A percentile compares a stretch with the other conserved stretches of the same genome.
phyloP scores from a whole-genome alignment of 345 rosid genomes.

The Aquilaria sinensis region DNA sequence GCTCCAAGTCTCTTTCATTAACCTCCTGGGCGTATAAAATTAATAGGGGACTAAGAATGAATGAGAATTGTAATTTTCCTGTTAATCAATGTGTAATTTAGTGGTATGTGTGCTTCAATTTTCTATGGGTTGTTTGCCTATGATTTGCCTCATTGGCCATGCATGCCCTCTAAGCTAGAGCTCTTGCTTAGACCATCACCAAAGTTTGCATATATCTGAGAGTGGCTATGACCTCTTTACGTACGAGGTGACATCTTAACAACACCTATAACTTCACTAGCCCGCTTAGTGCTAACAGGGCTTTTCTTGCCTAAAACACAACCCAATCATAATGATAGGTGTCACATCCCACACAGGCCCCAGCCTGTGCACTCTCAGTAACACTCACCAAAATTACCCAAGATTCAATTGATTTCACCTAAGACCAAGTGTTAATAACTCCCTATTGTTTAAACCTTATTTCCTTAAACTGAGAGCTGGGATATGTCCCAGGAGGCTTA shows the following conservation, averaged over 20 bases:
- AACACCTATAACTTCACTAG: slow-evolving; percentile 87
- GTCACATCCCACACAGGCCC: no score
- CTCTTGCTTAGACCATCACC: slow-evolving; percentile 73
- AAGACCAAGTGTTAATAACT: no score
- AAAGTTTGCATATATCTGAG: slow-evolving; percentile 87
- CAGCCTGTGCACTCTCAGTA: no score
- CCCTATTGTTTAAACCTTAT: no score
- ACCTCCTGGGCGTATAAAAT: slow-evolving; percentile 32
- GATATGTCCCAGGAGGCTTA: no score
- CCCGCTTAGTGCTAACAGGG: slow-evolving; percentile 78
- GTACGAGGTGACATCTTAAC: slow-evolving; percentile 83
- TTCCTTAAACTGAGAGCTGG: no score
- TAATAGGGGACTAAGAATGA: slow-evolving; percentile 8
- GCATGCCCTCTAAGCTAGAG: slow-evolving; percentile 59
- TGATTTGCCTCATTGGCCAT: slow-evolving; percentile 43
- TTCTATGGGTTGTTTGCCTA: slow-evolving; percentile 47
- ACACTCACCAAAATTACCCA: no score
- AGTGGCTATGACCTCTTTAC: slow-evolving; percentile 86
- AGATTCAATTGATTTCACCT: no score
- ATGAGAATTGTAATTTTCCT: background rate
- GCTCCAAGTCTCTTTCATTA: slow-evolving; percentile 43
- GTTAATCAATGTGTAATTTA: slow-evolving; percentile 27
- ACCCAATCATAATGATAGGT: background rate
- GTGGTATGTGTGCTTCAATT: slow-evolving; percentile 29
- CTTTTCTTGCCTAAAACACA: slow-evolving; percentile 74